phyloP scores from a whole-genome alignment of 768 basidiomycete species.

The Mycena polygramma region DNA sequence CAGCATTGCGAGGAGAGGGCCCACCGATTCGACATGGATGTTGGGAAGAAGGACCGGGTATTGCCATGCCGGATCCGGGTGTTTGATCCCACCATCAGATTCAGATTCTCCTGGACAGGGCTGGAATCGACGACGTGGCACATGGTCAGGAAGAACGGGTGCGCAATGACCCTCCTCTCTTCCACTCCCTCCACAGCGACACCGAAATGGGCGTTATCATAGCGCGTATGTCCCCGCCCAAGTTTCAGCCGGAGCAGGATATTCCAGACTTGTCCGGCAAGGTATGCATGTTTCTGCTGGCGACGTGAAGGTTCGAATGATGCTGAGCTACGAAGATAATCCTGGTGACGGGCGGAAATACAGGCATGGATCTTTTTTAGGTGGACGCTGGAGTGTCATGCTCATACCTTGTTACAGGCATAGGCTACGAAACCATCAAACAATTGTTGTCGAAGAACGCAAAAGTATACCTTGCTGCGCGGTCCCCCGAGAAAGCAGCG shows the following conservation, averaged over 20 bases:
- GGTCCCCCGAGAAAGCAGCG: slow-evolving; percentile 33
- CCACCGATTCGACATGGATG: too few species aligned
- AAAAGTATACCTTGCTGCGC: slow-evolving; percentile 46
- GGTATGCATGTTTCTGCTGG: neutral
- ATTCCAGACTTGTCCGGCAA: neutral
- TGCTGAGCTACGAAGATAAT: neutral
- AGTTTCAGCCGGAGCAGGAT: neutral
- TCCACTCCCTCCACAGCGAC: too few species aligned
- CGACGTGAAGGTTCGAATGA: neutral
- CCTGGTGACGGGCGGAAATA: neutral
- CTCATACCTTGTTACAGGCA: slow-evolving; percentile 48
- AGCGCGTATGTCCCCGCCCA: neutral
- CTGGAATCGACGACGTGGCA: too few species aligned
- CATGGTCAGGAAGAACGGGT: too few species aligned
- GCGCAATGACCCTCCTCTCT: too few species aligned
- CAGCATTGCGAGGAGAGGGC: too few species aligned
- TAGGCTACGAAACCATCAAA: slow-evolving; percentile 58
- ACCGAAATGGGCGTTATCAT: neutral
- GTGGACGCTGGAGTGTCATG: too few species aligned
- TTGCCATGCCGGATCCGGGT: too few species aligned
- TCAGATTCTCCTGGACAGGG: too few species aligned
- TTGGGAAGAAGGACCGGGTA: too few species aligned
- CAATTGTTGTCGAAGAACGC: slow-evolving; percentile 45
- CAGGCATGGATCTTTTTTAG: neutral
- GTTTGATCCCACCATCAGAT: too few species aligned